These are phyloP conservation scores for Chaetomium tenue DNA, from an alignment of 495 filamentous ascomycete genomes.

Conservation along the genomic window DNA sequence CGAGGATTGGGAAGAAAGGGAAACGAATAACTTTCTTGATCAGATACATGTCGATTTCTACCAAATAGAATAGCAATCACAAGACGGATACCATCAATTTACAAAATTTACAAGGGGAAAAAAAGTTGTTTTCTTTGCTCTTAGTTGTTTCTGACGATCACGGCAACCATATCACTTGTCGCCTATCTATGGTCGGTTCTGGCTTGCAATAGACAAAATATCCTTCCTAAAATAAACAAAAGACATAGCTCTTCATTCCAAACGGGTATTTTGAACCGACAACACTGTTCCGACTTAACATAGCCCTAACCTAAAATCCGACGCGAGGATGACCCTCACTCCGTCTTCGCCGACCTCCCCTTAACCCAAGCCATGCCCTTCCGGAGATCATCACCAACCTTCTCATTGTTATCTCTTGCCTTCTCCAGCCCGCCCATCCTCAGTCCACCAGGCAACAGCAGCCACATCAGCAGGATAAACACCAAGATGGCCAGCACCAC, in stretches of 20 bases:
- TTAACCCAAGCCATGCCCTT: constrained; percentile 22
- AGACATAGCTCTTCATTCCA: too few relatives aligned
- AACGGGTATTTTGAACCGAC: too few relatives aligned
- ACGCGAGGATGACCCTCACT: neutral
- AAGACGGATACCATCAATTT: neutral
- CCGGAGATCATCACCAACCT: constrained; percentile 30
- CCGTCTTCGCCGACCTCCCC: constrained; percentile 9
- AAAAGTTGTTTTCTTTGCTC: too few relatives aligned
- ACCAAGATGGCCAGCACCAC: constrained; percentile 67
- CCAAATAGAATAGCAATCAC: neutral
- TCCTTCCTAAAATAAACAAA: too few relatives aligned
- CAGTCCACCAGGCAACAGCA: constrained; percentile 34
- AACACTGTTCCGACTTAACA: too few relatives aligned
- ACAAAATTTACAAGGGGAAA: too few relatives aligned
- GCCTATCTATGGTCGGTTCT: neutral
- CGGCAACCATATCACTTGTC: too few relatives aligned
- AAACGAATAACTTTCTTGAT: too few relatives aligned
- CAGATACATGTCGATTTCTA: too few relatives aligned
- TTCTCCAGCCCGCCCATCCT: constrained; percentile 36
- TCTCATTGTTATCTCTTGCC: constrained; percentile 35
- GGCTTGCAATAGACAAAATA: neutral
- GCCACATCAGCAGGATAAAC: constrained; percentile 58
- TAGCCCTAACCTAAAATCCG: too few relatives aligned
- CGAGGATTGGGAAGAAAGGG: too few relatives aligned
- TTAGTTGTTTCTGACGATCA: too few relatives aligned